Percentiles rank a stretch among this genome's conserved stretches.
These are phyloP conservation scores for Escovopsis weberi DNA, from an alignment of 2,329 filamentous ascomycete species.

Conservation along the genomic window DNA sequence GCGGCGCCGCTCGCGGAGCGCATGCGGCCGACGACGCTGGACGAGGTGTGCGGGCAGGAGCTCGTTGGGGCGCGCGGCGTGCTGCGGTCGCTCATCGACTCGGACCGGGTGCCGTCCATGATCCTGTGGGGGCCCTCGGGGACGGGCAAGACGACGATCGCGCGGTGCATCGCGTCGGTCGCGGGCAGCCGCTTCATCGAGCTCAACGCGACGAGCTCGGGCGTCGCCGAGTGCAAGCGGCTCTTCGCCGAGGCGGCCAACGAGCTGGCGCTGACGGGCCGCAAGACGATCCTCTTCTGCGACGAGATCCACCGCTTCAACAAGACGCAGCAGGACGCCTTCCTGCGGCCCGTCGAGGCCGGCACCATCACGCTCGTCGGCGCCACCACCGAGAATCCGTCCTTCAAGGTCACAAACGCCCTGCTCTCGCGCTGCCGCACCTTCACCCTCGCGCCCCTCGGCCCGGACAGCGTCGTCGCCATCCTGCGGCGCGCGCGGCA, in stretches of 20 bases:
- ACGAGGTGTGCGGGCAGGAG: constrained; percentile 83
- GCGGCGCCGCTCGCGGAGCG: constrained; percentile 81
- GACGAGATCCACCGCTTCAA: constrained; percentile 92
- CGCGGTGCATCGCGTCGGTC: constrained; percentile 70
- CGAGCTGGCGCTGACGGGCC: constrained; percentile 66
- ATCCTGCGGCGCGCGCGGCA: constrained; percentile 67
- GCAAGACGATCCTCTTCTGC: constrained; percentile 92
- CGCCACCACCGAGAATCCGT: constrained; percentile 93
- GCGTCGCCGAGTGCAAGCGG: constrained; percentile 84
- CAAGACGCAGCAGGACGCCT: constrained; percentile 89
- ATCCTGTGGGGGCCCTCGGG: constrained; percentile 79
- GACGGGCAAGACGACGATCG: constrained; percentile 84
- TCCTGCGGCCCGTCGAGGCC: constrained; percentile 79
- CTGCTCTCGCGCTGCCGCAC: constrained; percentile 80
- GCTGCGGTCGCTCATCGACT: constrained; percentile 71
- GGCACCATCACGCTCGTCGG: constrained; percentile 86
- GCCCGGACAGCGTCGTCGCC: constrained; percentile 51
- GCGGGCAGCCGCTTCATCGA: constrained; percentile 82
- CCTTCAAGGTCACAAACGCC: constrained; percentile 81
- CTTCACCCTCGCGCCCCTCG: constrained; percentile 69
- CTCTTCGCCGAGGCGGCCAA: constrained; percentile 73
- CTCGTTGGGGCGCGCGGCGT: constrained; percentile 77
- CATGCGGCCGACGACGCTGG: constrained; percentile 73
- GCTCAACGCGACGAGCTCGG: constrained; percentile 84
- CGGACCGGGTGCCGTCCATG: constrained; percentile 81